Conservation (phyloP, 2,329 filamentous ascomycete genomes). For the Exutisphaerella laricina region DNA sequence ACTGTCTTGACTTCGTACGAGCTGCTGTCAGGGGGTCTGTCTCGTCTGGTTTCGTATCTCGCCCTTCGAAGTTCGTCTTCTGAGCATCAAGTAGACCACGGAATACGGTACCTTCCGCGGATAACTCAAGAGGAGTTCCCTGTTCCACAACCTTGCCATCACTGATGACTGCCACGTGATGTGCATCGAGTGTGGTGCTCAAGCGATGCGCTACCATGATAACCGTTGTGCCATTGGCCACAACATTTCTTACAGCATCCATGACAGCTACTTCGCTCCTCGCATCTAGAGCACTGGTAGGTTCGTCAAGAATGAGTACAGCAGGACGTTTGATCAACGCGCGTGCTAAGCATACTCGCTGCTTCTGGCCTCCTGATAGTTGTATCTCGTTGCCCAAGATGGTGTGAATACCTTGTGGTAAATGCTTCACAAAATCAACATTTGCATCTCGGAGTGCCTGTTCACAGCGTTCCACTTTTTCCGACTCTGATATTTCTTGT, state of each 20-base stretch:
- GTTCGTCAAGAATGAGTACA: constrained; percentile 45
- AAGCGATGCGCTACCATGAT: constrained; percentile 69
- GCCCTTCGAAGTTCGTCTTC: constrained; percentile 16
- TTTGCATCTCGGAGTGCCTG: constrained; percentile 36
- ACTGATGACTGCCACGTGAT: constrained; percentile 72
- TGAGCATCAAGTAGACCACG: constrained; percentile 27
- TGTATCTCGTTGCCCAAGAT: constrained; percentile 40
- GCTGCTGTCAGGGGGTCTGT: background rate
- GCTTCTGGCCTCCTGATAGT: constrained; percentile 44
- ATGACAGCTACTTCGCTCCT: constrained; percentile 41
- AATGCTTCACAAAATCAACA: constrained; percentile 41
- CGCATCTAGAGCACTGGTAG: constrained; percentile 43
- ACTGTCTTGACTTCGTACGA: constrained; percentile 7
- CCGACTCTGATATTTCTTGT: constrained; percentile 20
- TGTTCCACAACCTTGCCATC: constrained; percentile 59
- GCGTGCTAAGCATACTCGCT: constrained; percentile 44
- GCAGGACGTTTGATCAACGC: constrained; percentile 43
- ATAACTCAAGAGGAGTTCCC: constrained; percentile 56
- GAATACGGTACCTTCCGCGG: constrained; percentile 32
- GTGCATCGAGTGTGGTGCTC: constrained; percentile 70
- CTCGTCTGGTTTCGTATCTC: constrained; percentile 5
- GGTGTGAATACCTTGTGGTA: constrained; percentile 43
- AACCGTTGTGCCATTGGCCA: constrained; percentile 53
- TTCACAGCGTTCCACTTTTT: constrained; percentile 24
- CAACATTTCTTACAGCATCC: constrained; percentile 39